Evolutionary conservation across 139 green algal species (phyloP), one percentile per base, ranked within the genome.

Genomic region (Deuterostichococcus epilithicus): DNA sequence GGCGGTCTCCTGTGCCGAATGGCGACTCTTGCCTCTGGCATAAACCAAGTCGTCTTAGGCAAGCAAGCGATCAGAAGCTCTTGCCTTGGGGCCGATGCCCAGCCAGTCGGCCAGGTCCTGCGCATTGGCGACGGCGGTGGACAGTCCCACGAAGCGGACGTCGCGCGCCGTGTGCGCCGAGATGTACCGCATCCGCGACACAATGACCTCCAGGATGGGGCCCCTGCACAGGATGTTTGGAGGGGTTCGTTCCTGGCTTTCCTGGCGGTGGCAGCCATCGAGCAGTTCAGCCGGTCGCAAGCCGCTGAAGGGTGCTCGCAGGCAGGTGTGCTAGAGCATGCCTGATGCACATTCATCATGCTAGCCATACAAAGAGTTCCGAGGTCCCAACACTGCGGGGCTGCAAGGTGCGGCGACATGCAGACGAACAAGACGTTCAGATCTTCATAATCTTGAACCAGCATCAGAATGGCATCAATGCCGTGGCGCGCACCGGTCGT

Each of bases 201-300:
- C 93, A 63, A 96, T 96, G 32, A 98, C 94, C 87, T 99, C 96
- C 74, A 99, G 88, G 70, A 96, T 94, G 52, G 95, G 95, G 0
- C 96, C 96, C 30, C 94, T 83, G 79, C 67, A 73, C 3, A 13
- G 28, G 3, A 69, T 30, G 59, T 67, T 60, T 60, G 15, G 18
- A 60, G 45, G 18, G 13, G 13, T 60, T 13, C 13, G 45, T 60
- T 18, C 15, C 15, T 13, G 15, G 18, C 45, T 60, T 26, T 60
- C 13, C 13, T 60, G 45, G 45, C 45, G 13, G 45, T 60, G 18
- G 45, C 13, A 60, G 18, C 45, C 45, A 60, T 18, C 18, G 13
- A 26, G 45, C 45, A 60, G 45, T 60, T 60, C n/a, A n/a, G n/a
- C n/a, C n/a, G n/a, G n/a, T n/a, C n/a, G n/a, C n/a, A n/a, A n/a